Conservation (phyloP, 2,329 filamentous ascomycete genomes). For the Metarhizium robertsii region DNA sequence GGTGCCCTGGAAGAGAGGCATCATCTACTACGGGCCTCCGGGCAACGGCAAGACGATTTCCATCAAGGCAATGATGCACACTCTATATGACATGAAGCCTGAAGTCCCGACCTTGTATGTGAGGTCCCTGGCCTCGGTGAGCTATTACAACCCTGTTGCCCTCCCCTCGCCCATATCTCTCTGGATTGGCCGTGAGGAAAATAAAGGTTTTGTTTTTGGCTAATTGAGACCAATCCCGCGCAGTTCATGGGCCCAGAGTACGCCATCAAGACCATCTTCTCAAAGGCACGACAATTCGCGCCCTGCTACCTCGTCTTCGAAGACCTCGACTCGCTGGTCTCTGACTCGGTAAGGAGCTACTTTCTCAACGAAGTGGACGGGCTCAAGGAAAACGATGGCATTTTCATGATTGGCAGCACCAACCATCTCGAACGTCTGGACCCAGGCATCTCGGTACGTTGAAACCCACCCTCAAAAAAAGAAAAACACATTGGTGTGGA, state of each 20-base stretch:
- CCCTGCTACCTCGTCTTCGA: constrained; percentile 66
- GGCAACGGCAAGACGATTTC: constrained; percentile 62
- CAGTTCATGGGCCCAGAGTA: constrained; percentile 46
- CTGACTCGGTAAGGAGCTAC: constrained; percentile 51
- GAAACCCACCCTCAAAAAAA: not conserved
- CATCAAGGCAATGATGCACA: constrained; percentile 62
- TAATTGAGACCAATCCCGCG: not conserved
- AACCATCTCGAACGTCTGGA: constrained; percentile 59
- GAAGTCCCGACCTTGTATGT: constrained; percentile 55
- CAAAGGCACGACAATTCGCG: constrained; percentile 49
- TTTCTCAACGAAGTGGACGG: constrained; percentile 68
- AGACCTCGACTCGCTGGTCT: constrained; percentile 59
- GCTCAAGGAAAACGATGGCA: constrained; percentile 59
- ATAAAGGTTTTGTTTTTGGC: too few species aligned
- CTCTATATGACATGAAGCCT: constrained; percentile 42
- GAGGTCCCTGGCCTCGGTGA: constrained; percentile 34
- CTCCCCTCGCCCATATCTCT: too few species aligned
- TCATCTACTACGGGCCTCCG: constrained; percentile 58
- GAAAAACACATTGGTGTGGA: not conserved
- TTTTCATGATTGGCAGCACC: constrained; percentile 59
- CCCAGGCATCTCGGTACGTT: constrained; percentile 47
- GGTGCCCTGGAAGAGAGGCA: constrained; percentile 63
- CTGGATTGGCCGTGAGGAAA: too few species aligned
- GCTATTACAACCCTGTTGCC: constrained; percentile 7
- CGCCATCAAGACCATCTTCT: constrained; percentile 43